Evolutionary conservation across 495 filamentous ascomycete species (phyloP), one percentile per base, ranked within the genome.

Genomic region (Penicillium longicatenatum): DNA sequence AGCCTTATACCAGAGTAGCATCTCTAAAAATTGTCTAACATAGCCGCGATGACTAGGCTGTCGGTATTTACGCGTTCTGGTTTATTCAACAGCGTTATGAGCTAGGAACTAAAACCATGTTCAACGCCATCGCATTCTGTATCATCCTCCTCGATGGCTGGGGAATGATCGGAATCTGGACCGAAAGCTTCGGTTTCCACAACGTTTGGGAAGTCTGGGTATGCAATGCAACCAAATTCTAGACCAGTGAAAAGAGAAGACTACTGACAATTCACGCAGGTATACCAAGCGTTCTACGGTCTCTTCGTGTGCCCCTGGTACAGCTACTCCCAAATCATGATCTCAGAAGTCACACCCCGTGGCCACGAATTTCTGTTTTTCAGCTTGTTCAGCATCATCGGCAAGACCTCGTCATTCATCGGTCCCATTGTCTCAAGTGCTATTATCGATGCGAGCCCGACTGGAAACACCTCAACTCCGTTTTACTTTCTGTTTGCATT

Each of bases 101-200:
- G 21, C 70, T 86, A 0, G 72, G 73, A 56, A 83, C 84, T 2
- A 86, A 86, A 63, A 81, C 79, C 19, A 86, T 88, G 84, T 86
- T 87, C 71, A 86, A 85, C 62, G 63, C 72, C 12, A 77, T 86
- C 42, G 80, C 81, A 35, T 60, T 84, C 21, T 70, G 69, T 14
- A 86, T 87, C 55, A 75, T 86, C 26, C 57, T 87, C 6, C 78
- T 86, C 4, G 83, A 86, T 59, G 78, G 75, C 46, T 88, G 85
- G 85, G 85, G 85, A 48, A 86, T 86, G 82, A 82, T 87, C 47
- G 85, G 85, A 9, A 86, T 85, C 60, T 86, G 84, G 84, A 86
- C 83, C 2, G 54, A 81, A 41, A 68, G 56, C 6, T 86, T 88
- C 62, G 85, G 85, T 9, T 88, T 86, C 64, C 83, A 87, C 60